phyloP scores from a whole-genome alignment of 1,284 basidiomycete genomes.

The Austroboletus niveus region DNA sequence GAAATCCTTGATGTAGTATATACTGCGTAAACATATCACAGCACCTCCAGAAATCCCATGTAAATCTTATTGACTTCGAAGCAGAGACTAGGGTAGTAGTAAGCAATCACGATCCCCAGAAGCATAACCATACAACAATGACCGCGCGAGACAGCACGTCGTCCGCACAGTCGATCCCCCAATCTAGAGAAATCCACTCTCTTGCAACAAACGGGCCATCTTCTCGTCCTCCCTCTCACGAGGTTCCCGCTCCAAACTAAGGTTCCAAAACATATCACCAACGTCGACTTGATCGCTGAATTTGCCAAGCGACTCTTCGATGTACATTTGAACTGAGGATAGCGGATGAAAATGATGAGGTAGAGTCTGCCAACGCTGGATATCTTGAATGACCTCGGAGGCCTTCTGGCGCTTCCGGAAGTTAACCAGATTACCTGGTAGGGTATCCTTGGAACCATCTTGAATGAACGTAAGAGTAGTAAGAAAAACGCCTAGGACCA shows the following conservation, averaged over 20 bases:
- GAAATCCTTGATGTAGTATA: background rate
- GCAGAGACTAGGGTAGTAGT: conserved; percentile 6
- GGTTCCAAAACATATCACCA: conserved; percentile 79
- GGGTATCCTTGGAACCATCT: conserved; percentile 92
- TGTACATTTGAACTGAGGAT: conserved; percentile 66
- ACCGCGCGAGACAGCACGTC: background rate
- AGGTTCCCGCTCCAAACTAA: conserved; percentile 86
- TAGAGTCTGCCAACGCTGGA: conserved; percentile 91
- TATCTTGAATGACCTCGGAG: conserved; percentile 94
- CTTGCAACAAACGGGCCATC: conserved; percentile 85
- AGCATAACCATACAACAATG: conserved; percentile 24
- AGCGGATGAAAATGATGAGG: conserved; percentile 85
- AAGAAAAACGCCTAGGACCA: conserved; percentile 80
- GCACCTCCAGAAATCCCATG: background rate
- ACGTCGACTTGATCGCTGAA: conserved; percentile 62
- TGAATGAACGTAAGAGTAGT: conserved; percentile 97
- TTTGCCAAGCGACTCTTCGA: conserved; percentile 74
- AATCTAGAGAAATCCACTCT: conserved; percentile 80
- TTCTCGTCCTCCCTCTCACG: conserved; percentile 92
- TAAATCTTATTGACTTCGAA: conserved; percentile 1
- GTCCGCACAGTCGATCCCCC: background rate
- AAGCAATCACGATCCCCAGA: conserved; percentile 7
- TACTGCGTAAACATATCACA: background rate
- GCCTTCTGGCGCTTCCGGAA: conserved; percentile 94
- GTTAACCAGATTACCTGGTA: conserved; percentile 84